phyloP scores from a whole-genome alignment of 305 asterid species.

The Fraxinus sp. region DNA sequence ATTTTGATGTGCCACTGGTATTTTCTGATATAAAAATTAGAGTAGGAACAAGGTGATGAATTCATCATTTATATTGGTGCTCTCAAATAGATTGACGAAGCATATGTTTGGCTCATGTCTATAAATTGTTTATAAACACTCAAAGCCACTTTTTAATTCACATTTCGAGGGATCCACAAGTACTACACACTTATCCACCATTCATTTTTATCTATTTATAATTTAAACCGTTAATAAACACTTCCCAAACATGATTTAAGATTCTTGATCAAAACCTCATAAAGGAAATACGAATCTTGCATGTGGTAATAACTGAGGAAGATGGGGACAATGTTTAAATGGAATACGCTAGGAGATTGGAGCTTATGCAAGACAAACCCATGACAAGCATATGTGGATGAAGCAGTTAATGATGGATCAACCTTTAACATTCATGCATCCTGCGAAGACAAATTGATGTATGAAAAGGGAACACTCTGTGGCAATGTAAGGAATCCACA shows the following conservation, averaged over 20 bases:
- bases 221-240: too few species aligned
- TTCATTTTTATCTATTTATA: not conserved
- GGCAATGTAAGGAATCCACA: too few species aligned
- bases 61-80: not conserved
- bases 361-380: too few species aligned
- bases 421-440: too few species aligned
- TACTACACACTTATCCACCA: not conserved
- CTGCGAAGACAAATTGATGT: too few species aligned
- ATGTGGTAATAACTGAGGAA: too few species aligned
- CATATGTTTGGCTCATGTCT: not conserved
- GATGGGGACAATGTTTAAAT: too few species aligned
- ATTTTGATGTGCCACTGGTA: not conserved
- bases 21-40: not conserved
- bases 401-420: too few species aligned
- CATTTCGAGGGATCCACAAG: not conserved
- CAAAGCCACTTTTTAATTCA: not conserved
- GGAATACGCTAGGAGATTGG: too few species aligned
- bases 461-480: too few species aligned
- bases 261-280: not conserved
- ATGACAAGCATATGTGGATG: too few species aligned
- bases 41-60: not conserved
- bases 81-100: not conserved
- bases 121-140: not conserved
- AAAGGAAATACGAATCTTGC: not conserved
- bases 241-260: not conserved